Conservation (phyloP, 345 rosid genomes). For the Cardiospermum halicacabum region DNA sequence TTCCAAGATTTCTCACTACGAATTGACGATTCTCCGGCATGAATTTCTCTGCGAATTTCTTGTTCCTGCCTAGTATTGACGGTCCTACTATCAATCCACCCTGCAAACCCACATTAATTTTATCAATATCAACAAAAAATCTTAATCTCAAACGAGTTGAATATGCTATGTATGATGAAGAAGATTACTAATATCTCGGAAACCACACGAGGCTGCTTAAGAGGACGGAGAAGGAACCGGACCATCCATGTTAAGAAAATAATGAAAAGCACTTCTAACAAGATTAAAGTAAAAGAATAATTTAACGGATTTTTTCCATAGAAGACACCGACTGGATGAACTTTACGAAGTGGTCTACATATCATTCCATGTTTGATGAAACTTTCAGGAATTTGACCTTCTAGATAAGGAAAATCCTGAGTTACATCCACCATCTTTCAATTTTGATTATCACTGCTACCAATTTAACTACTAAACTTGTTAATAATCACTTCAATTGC, state of each 20-base stretch:
- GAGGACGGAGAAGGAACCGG: constrained; percentile 61
- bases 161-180: neutral
- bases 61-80: constrained; percentile 50
- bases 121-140: neutral
- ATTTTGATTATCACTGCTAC: too few relatives aligned
- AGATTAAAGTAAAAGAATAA: constrained; percentile 30
- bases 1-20: constrained; percentile 48
- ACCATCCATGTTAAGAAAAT: constrained; percentile 29
- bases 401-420: neutral
- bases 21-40: constrained; percentile 42
- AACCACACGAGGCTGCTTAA: constrained; percentile 65
- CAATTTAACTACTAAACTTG: too few relatives aligned
- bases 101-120: constrained; percentile 23
- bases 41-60: constrained; percentile 19
- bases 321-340: constrained; percentile 35
- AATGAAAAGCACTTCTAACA: constrained; percentile 38
- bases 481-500: too few relatives aligned
- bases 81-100: constrained; percentile 82
- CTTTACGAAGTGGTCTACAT: constrained; percentile 22
- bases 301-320: constrained; percentile 39
- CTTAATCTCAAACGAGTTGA: too few relatives aligned
- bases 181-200: constrained; percentile 63
- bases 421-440: neutral
- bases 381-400: too few relatives aligned
- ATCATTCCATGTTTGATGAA: neutral